Base-by-base conservation (phyloP, 192 early-diverging fungal genomes). In the Coemansia sp. region DNA sequence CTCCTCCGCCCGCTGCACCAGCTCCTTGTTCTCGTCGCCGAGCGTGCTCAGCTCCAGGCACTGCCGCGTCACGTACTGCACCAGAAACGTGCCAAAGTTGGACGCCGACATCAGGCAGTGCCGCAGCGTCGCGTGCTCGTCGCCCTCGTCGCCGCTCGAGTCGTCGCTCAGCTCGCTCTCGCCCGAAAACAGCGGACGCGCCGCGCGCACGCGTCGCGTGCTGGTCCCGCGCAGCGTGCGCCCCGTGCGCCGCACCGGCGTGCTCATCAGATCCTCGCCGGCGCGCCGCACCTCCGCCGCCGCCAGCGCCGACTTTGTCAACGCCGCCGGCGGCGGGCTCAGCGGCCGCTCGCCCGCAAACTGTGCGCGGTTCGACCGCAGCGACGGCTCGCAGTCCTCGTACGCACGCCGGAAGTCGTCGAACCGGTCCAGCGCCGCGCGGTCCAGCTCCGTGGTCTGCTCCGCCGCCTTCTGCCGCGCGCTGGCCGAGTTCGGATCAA, bases 31-130 rank as follows among this genome's bases (percentile, higher is more conserved):
- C 48, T 69, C 67, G n/a, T 69, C 72, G 53, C 54, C 42, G 3
- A 68, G 51, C 25, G 36, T 43, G 58, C 47, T 75, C 50, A 53
- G 51, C 15, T 75, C 72, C 26, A 64, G 47, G 11, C 61, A 60
- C 43, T 75, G 72, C 15, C 72, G 72, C 15, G 57, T 69, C 25
- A 75, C 62, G 28, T 75, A 75, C 58, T 65, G 72, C 3, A 75
- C 72, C 30, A 75, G 55, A 35, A 75, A 75, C 22, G 52, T 69
- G 32, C 72, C 72, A 55, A 75, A 75, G 4, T 44, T 51, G 19
- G 72, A 69, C 3, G 72, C 72, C 5, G 61, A 47, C 47, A 53
- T 60, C 6, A 75, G 58, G 23, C 72, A 69, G 30, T 58, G 64
- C 49, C 72, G 72, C 50, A 75, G 25, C 22, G 64, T 54, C 25